Percentiles rank a stretch among this genome's conserved stretches.
These are phyloP conservation scores for Clarireedia homoeocarpa DNA, from an alignment of 2,329 filamentous ascomycete species.

Conservation along the genomic window DNA sequence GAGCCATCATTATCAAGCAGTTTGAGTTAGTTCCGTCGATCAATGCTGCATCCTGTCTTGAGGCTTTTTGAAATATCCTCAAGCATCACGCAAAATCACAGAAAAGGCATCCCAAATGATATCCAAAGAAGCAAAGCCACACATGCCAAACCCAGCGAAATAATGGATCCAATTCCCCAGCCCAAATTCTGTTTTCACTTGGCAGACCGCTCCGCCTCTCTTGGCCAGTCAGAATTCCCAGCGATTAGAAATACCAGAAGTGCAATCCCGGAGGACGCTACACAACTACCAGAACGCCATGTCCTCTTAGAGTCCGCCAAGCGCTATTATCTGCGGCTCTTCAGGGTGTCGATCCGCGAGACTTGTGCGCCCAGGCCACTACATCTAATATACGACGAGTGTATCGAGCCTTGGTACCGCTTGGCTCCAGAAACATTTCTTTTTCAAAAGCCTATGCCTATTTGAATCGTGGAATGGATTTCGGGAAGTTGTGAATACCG, in stretches of 20 bases:
- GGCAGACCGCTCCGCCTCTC: constrained; percentile 4
- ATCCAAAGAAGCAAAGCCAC: constrained; percentile 4
- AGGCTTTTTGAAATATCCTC: background rate
- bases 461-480: too few relatives aligned
- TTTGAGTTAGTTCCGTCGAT: background rate
- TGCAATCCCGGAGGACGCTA: background rate
- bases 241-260: background rate
- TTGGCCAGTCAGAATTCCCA: constrained; percentile 3
- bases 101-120: background rate
- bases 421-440: too few relatives aligned
- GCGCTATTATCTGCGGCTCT: constrained; percentile 2
- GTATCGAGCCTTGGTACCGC: background rate
- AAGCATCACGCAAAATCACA: background rate
- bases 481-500: background rate
- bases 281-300: background rate
- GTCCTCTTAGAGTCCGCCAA: background rate
- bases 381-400: background rate
- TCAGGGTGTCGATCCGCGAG: background rate
- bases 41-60: background rate
- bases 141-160: background rate
- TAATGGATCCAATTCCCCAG: background rate
- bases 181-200: constrained; percentile 6
- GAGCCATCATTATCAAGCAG: background rate
- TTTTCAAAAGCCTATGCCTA: too few relatives aligned
- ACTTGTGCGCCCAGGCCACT: background rate